A percentile compares a stretch with the other conserved stretches of the same genome.
Conservation (phyloP, 1,284 basidiomycete genomes). For the Anthracocystis walkeri region DNA sequence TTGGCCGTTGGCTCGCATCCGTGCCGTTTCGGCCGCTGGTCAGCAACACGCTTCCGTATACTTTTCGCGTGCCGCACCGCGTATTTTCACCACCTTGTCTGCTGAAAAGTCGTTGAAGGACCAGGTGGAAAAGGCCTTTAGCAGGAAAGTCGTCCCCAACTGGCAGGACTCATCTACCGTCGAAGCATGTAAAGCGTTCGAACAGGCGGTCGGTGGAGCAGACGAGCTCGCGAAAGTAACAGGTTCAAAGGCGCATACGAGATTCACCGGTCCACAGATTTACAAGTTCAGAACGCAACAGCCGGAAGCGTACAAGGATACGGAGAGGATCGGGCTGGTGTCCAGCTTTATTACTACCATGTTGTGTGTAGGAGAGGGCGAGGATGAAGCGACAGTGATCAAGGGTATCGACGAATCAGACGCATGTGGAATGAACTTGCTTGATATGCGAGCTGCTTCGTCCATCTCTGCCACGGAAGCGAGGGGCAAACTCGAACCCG, state of each 20-base stretch:
- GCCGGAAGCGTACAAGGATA: slow-evolving; percentile 77
- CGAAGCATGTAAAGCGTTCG: slow-evolving; percentile 79
- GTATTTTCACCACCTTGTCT: slow-evolving; percentile 75
- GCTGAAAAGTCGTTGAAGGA: slow-evolving; percentile 72
- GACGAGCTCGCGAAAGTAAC: slow-evolving; percentile 80
- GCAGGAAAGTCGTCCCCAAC: slow-evolving; percentile 80
- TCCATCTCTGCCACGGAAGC: slow-evolving; percentile 76
- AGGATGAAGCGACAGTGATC: slow-evolving; percentile 70
- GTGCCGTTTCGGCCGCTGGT: slow-evolving; percentile 79
- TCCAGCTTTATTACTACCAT: slow-evolving; percentile 86
- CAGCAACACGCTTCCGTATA: slow-evolving; percentile 95
- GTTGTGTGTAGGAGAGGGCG: slow-evolving; percentile 73
- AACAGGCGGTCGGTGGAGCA: slow-evolving; percentile 74
- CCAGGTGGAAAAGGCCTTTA: slow-evolving; percentile 76
- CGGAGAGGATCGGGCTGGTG: slow-evolving; percentile 81
- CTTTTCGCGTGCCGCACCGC: slow-evolving; percentile 77
- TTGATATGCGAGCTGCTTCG: slow-evolving; percentile 74
- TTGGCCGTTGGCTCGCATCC: slow-evolving; percentile 76
- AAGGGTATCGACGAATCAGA: slow-evolving; percentile 78
- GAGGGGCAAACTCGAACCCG: slow-evolving; percentile 35
- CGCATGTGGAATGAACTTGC: slow-evolving; percentile 90
- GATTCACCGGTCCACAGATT: slow-evolving; percentile 89
- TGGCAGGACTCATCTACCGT: slow-evolving; percentile 93
- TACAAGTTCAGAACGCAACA: slow-evolving; percentile 76
- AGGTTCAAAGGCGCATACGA: slow-evolving; percentile 85